Evolutionary conservation across 306 rosid genomes (phyloP).

Genomic region (Corylus americana): DNA sequence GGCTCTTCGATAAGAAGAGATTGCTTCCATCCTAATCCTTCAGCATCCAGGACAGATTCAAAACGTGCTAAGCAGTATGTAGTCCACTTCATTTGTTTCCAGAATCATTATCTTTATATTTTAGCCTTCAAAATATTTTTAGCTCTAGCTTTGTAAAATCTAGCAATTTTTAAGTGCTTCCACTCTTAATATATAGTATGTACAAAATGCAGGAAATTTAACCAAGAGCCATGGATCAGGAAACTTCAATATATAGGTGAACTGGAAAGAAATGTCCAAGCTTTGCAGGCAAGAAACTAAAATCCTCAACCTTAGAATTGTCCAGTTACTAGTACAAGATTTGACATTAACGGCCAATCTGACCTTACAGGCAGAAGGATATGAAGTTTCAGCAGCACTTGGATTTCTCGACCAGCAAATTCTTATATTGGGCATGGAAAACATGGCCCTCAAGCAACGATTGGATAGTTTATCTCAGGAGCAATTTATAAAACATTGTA

Average conservation of each 20-base stretch:
- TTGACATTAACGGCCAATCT: neutral
- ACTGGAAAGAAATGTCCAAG: constrained; percentile 94
- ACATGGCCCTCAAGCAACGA: constrained; percentile 95
- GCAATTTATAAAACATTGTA: constrained; percentile 88
- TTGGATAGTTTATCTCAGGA: constrained; percentile 90
- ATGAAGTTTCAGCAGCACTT: constrained; percentile 89
- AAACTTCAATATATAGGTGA: constrained; percentile 98
- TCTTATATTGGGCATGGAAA: constrained; percentile 91
- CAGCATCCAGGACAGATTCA: constrained; percentile 13
- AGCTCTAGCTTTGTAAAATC: neutral
- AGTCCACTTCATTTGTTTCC: neutral
- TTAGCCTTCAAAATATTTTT: neutral
- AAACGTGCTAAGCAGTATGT: constrained; percentile 37
- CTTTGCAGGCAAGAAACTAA: constrained; percentile 71
- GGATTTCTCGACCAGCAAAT: constrained; percentile 94
- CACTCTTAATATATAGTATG: neutral
- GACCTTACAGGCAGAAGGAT: constrained; percentile 73
- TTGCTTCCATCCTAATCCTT: constrained; percentile 21
- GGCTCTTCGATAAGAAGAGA: constrained; percentile 1
- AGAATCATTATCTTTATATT: neutral
- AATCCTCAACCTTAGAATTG: neutral
- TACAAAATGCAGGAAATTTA: constrained; percentile 74
- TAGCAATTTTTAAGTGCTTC: constrained; percentile 2
- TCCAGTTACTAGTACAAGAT: neutral
- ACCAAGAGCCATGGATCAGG: constrained; percentile 92